Conservation (phyloP, 2,329 filamentous ascomycete species). For the Phyllosticta paracitricarpa region DNA sequence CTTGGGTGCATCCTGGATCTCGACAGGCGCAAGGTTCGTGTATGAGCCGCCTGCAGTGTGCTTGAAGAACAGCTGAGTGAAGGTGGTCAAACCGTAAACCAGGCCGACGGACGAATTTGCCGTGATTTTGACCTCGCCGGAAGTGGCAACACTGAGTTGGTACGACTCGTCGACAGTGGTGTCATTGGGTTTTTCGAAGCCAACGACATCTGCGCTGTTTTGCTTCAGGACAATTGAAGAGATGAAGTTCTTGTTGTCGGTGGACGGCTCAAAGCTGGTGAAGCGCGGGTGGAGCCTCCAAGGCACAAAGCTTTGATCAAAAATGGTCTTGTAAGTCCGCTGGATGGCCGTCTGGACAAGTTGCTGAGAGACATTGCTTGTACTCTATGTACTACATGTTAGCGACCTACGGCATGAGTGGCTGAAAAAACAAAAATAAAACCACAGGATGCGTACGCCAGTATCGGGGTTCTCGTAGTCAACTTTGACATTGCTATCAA, state of each 20-base stretch:
- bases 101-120: slow-evolving; percentile 60
- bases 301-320: slow-evolving; percentile 59
- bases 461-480: slow-evolving; percentile 25
- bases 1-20: slow-evolving; percentile 61
- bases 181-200: slow-evolving; percentile 49
- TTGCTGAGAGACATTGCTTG: slow-evolving; percentile 21
- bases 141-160: slow-evolving; percentile 47
- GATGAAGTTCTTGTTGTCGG: slow-evolving; percentile 41
- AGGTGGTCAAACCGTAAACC: slow-evolving; percentile 63
- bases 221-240: slow-evolving; percentile 53
- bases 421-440: not conserved
- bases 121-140: slow-evolving; percentile 52
- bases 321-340: slow-evolving; percentile 53
- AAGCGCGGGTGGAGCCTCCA: slow-evolving; percentile 66
- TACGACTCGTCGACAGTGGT: slow-evolving; percentile 62
- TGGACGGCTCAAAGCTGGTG: slow-evolving; percentile 53
- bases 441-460: slow-evolving; percentile 17
- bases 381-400: not conserved
- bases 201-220: slow-evolving; percentile 42
- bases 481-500: slow-evolving; percentile 29
- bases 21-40: slow-evolving; percentile 59
- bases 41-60: slow-evolving; percentile 54
- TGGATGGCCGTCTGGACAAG: slow-evolving; percentile 38
- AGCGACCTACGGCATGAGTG: slow-evolving; percentile 8
- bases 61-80: slow-evolving; percentile 69